Evolutionary conservation across 148 eudicot genomes (phyloP), one percentile per base, ranked within the genome.

Genomic region (Cornus florida): DNA sequence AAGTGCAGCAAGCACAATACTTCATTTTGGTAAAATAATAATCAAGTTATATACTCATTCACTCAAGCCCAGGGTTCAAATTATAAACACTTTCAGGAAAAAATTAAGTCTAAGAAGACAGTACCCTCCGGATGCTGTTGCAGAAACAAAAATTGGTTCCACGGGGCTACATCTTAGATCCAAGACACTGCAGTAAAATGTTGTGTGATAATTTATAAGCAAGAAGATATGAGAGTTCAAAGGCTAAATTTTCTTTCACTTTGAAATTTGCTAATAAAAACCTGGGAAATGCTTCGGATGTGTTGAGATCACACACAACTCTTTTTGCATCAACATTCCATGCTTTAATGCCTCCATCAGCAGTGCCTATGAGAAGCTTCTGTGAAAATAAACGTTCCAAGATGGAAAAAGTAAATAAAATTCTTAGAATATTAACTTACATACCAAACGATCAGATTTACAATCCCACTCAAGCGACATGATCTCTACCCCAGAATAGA

Each of bases 321-420:
- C 98, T 86, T 79, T 96, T 96, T 79, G 99, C 92, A 84, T 93
- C 99, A 72, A 91, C 99, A 89, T 96, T 96, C 99, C 99, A 96
- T 75, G 99, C 97, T 87, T 93, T 96, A 80, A 96, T 92, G 84
- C 95, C 98, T 82, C 98, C 97, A 86, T 92, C 91, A 85, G 95
- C 93, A 81, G 99, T 93, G 79, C 99, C 99, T 81, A 93, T 96
- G 77, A 96, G 94, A 88, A 93, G 98, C 99, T 96, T 87, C 88
- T 82, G 84, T 82, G 86, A 84, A 86, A 77, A 79, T 60, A 74
- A 90, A 84, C 77, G 70, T 43, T 73, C 67, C 24, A 70, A 68
- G 53, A 48, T 38, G 22, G 68, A 20, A 80, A 50, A 2, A 31
- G 8, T 39, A 62, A 22, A 2, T 5, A 39, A 33, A 41, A 19